Percentiles rank a stretch among this genome's conserved stretches.
Conservation (phyloP, 306 rosid species). For the Carpinus fangiana region DNA sequence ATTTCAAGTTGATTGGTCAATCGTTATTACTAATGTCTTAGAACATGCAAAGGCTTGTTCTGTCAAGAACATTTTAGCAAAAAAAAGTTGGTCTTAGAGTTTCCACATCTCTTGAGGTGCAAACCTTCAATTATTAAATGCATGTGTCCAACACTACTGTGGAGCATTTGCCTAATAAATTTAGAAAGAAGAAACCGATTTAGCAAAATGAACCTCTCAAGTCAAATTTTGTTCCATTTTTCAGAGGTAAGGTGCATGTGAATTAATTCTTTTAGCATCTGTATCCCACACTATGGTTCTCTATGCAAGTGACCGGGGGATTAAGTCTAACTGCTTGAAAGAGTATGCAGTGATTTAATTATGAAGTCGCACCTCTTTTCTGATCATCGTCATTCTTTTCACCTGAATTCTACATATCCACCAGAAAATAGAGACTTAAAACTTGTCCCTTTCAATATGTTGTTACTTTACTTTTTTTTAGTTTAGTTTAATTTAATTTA, state of each 20-base stretch:
- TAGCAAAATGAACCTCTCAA: neutral
- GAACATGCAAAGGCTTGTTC: neutral
- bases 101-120: neutral
- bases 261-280: neutral
- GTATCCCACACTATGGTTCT: neutral
- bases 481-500: neutral
- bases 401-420: neutral
- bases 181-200: neutral
- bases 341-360: neutral
- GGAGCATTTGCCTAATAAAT: neutral
- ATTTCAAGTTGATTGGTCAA: neutral
- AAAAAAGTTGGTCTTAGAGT: neutral
- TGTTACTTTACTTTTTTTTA: constrained; percentile 1
- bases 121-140: neutral
- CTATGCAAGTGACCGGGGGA: neutral
- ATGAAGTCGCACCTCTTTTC: neutral
- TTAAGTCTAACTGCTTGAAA: neutral
- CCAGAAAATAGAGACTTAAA: neutral
- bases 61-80: neutral
- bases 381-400: neutral
- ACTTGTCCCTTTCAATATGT: constrained; percentile 6
- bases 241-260: neutral
- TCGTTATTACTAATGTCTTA: neutral
- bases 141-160: neutral
- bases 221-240: neutral